Evolutionary conservation across 2,329 filamentous ascomycete genomes (phyloP).

Genomic region (Torrubiella hemipterigena): DNA sequence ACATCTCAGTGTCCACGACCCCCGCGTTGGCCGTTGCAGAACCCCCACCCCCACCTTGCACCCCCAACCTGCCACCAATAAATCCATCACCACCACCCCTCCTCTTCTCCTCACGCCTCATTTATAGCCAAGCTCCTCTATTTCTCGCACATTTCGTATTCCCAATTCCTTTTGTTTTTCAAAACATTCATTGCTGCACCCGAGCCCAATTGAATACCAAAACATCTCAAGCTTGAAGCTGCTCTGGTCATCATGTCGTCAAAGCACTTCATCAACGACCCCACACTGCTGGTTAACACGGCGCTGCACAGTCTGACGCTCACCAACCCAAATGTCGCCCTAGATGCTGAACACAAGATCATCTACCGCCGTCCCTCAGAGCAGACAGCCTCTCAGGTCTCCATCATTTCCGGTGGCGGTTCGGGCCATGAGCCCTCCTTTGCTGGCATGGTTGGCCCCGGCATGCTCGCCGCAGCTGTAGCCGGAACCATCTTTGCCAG

Average conservation of each 20-base stretch:
- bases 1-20: too few relatives aligned
- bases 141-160: too few relatives aligned
- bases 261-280: constrained; percentile 87
- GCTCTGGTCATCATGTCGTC: constrained; percentile 35
- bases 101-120: neutral
- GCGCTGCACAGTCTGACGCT: constrained; percentile 68
- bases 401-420: constrained; percentile 78
- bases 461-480: constrained; percentile 69
- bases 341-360: constrained; percentile 73
- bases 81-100: neutral
- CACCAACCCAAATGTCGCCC: constrained; percentile 72
- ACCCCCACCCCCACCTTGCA: constrained; percentile 5
- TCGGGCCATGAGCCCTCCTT: constrained; percentile 87
- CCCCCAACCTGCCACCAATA: constrained; percentile 5
- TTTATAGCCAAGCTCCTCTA: too few relatives aligned
- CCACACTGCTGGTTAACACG: constrained; percentile 62
- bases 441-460: constrained; percentile 70
- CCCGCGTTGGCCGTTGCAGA: neutral
- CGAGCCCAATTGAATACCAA: too few relatives aligned
- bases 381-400: constrained; percentile 51
- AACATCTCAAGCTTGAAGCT: too few relatives aligned
- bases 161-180: neutral
- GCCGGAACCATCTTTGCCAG: constrained; percentile 82
- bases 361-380: constrained; percentile 59
- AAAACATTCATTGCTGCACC: too few relatives aligned